Base-by-base conservation (phyloP, 371 early-diverging fungal genomes). In the Batkoa obscura region DNA sequence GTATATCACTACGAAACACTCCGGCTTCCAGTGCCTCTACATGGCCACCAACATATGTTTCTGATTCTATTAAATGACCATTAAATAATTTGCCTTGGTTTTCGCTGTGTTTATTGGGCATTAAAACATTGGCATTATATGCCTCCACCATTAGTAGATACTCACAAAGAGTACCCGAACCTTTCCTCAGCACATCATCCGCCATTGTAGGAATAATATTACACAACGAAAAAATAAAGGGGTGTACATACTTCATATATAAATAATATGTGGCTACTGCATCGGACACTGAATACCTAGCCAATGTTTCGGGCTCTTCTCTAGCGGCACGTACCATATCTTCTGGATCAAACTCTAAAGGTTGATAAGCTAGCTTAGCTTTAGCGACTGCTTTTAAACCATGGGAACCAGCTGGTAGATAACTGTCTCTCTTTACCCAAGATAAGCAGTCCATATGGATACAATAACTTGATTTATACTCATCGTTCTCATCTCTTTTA, bases 361-460 rank as follows among this genome's bases (percentile, higher is more conserved):
- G 99, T 64, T 94, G 89, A 63, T 99, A 99, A 0, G 97, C 97
- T 6, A 99, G 77, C 66, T 99, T 99, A 30, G 84, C 84, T 8
- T 84, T 91, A 0, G 99, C 93, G 1, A 97, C 99, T 0, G 94
- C 91, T 69, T 95, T 81, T 31, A 99, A 70, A 61, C 98, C 98
- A 55, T 99, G 99, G 71, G 88, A 90, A 38, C 97, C 98, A 58
- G 89, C 92, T 1, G 99, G 99, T 48, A 99, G 66, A 65, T 99
- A 99, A 15, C 89, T 89, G 74, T 99, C 99, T 66, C 99, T 88
- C 68, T 97, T 95, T 5, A 99, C 99, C 99, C 99, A 99, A 48
- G 86, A 82, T 58, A 95, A 87, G 6, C 95, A 94, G 69, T 99
- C 99, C 90, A 99, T 88, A 65, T 99, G 99, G 10, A 88, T 79